Base-by-base conservation (phyloP, 2,329 filamentous ascomycete species). In the Podosphaera fusca region DNA sequence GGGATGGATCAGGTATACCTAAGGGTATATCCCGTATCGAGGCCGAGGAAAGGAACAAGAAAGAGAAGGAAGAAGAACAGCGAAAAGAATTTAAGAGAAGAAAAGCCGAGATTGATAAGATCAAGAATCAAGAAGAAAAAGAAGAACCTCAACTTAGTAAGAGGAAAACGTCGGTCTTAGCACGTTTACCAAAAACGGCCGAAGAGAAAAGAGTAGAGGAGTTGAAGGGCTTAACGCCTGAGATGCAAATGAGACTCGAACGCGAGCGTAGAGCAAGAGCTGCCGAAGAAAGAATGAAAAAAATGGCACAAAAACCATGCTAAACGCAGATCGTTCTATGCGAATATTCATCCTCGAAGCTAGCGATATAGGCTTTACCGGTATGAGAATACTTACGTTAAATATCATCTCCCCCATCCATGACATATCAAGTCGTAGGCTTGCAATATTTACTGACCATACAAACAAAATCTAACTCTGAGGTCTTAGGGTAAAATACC, bases 241-340 rank as follows among this genome's bases (percentile, higher is more conserved):
- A 96, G 71, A 89, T 92, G 79, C 79, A 81, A 67, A 79, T 82
- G 77, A 80, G 78, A 67, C 69, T 96, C 56, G 92, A 96, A 69
- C 75, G 92, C 63, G 92, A 98, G 71, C 75, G 88, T 63, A 82
- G 90, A 65, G 92, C 92, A 3, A 80, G 90, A 64, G 92, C 92
- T 7, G 90, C 89, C 0, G 92, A 96, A 70, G 89, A 90, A 72
- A 80, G 90, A 66, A 75, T 95, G 59, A 81, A 77, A 70, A 59
- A 56, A 31, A 58, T 62, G 55, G 31, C 47, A 4, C 10, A 54
- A 36, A 40, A 30, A 42, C 10, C 38, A 4, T 12, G 38, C 10
- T 42, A 42, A 42, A 42, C 21, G 21, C 21, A 21, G 21, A 21
- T 21, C 21, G 21, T 21, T 21, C 1, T 21, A 21, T 21, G 21